Percentiles rank a stretch among this genome's conserved stretches.
phyloP scores from a whole-genome alignment of 2,329 filamentous ascomycete species.

The Ophiostoma perfectum region DNA sequence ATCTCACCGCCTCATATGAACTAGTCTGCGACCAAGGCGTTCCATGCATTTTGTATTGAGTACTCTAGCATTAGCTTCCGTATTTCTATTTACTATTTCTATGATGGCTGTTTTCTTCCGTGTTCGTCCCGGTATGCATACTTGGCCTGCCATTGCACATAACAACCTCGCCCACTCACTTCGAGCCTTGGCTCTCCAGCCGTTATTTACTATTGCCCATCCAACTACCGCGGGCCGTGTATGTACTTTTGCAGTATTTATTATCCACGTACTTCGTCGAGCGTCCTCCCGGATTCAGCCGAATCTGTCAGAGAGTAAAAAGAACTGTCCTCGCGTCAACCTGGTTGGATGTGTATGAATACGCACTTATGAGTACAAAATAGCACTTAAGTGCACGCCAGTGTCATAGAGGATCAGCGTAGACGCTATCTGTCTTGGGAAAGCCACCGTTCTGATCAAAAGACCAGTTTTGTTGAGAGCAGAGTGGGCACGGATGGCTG shows the following conservation, averaged over 20 bases:
- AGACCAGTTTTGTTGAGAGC: slow-evolving; percentile 1
- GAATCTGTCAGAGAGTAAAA: background rate
- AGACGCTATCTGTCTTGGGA: background rate
- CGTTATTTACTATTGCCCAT: background rate
- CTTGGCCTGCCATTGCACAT: too few relatives aligned
- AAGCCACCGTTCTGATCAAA: background rate
- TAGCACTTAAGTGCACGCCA: background rate
- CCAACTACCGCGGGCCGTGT: background rate
- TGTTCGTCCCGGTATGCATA: too few relatives aligned
- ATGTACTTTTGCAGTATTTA: background rate
- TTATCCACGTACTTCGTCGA: background rate
- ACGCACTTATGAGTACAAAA: background rate
- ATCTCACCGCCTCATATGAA: background rate
- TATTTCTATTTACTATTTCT: too few relatives aligned
- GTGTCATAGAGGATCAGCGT: background rate
- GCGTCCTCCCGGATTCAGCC: background rate
- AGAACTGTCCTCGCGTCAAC: background rate
- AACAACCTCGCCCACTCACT: too few relatives aligned
- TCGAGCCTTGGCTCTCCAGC: too few relatives aligned
- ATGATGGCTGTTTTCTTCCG: too few relatives aligned
- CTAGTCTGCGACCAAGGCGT: background rate
- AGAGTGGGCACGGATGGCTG: background rate
- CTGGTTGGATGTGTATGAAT: background rate
- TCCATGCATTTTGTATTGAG: background rate
- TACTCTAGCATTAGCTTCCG: too few relatives aligned